A percentile compares a stretch with the other conserved stretches of the same genome.
These are phyloP conservation scores for Leccinum subgranulosum DNA, from an alignment of 768 basidiomycete species.

Conservation along the genomic window DNA sequence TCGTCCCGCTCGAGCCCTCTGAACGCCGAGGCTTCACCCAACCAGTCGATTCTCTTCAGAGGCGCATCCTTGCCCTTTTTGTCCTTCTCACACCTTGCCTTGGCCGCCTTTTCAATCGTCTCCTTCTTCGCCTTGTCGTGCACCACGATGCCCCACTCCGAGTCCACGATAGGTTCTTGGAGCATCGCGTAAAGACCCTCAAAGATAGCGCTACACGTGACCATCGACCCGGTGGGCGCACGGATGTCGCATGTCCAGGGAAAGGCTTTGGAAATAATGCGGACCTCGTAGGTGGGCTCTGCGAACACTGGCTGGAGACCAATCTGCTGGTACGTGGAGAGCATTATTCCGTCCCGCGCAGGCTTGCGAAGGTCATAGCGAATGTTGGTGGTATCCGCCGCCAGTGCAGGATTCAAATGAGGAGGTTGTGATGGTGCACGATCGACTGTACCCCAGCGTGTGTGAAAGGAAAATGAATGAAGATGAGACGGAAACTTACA, in stretches of 20 bases:
- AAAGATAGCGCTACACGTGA: constrained; percentile 56
- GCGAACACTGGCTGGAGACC: constrained; percentile 37
- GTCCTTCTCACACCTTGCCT: constrained; percentile 41
- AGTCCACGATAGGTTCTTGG: constrained; percentile 55
- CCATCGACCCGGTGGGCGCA: constrained; percentile 23
- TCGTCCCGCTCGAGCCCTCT: constrained; percentile 61
- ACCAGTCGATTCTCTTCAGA: constrained; percentile 59
- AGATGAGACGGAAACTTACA: constrained; percentile 9
- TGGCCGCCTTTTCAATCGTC: constrained; percentile 48
- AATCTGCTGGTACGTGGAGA: constrained; percentile 41
- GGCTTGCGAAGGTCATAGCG: constrained; percentile 48
- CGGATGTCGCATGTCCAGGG: constrained; percentile 65
- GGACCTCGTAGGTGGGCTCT: constrained; percentile 35
- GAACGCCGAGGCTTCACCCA: constrained; percentile 59
- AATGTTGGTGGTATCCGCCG: constrained; percentile 46
- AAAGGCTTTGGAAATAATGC: constrained; percentile 58
- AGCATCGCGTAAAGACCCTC: constrained; percentile 47
- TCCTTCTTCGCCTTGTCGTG: constrained; percentile 42
- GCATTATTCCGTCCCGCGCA: constrained; percentile 40
- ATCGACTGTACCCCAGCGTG: constrained; percentile 10
- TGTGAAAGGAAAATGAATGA: neutral
- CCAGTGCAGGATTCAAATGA: constrained; percentile 52
- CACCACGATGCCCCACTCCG: constrained; percentile 62
- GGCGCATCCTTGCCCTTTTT: constrained; percentile 23
- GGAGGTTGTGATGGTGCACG: constrained; percentile 41